phyloP scores from a whole-genome alignment of 2,329 filamentous ascomycete species.

The Penicillium occitanis region DNA sequence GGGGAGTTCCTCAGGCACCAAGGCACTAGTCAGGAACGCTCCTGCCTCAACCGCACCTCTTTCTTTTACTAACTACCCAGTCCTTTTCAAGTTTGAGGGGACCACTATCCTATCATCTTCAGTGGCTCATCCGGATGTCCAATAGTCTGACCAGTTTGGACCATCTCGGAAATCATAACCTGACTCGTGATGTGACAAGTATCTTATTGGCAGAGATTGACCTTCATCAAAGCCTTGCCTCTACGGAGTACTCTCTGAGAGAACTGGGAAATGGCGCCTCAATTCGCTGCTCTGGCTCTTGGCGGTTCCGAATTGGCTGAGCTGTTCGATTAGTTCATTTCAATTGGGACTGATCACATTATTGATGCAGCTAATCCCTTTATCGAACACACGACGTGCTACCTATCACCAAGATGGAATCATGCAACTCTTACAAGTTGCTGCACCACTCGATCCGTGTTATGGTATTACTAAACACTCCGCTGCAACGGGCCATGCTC shows the following conservation, averaged over 20 bases:
- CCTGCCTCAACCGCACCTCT: neutral
- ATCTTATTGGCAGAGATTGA: constrained; percentile 4
- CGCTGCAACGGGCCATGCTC: neutral
- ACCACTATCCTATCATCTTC: neutral
- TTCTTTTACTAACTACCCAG: neutral
- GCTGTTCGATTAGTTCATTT: constrained; percentile 8
- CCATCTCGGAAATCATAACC: neutral
- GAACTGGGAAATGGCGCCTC: neutral
- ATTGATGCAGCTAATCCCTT: constrained; percentile 6
- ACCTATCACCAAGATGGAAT: neutral
- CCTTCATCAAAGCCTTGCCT: neutral
- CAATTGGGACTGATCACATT: constrained; percentile 17
- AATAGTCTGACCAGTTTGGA: neutral
- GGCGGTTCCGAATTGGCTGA: constrained; percentile 2
- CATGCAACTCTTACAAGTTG: neutral
- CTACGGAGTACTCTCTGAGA: neutral
- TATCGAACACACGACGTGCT: neutral
- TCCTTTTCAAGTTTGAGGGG: neutral
- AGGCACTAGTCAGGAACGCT: neutral
- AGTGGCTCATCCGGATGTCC: too few species aligned
- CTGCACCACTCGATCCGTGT: constrained; percentile 6
- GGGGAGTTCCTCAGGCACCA: neutral
- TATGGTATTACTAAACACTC: neutral
- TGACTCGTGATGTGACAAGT: constrained; percentile 12
- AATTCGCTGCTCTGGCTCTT: neutral